A percentile compares a stretch with the other conserved stretches of the same genome.
Evolutionary conservation across 2,329 filamentous ascomycete species (phyloP).

Genomic region (Nannizziopsis barbatae): DNA sequence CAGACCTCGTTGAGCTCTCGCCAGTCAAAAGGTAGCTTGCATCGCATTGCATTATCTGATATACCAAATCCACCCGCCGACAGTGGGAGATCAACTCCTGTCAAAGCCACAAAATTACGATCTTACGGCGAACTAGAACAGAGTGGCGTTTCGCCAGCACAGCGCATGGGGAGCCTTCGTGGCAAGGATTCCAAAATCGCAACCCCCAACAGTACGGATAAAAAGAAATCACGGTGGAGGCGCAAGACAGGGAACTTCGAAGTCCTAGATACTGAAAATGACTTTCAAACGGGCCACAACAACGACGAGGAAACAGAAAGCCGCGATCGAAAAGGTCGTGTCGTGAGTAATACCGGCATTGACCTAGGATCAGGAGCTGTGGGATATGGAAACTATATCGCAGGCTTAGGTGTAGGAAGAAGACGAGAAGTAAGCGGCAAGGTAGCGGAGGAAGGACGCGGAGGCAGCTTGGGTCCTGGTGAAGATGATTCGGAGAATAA

Average conservation of each 20-base stretch:
- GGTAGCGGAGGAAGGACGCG: constrained; percentile 37
- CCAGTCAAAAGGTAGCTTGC: constrained; percentile 18
- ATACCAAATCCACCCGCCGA: constrained; percentile 28
- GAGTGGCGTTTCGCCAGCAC: constrained; percentile 17
- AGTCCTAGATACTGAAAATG: constrained; percentile 25
- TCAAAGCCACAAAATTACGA: constrained; percentile 25
- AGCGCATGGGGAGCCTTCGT: constrained; percentile 19
- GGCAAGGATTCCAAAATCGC: constrained; percentile 13
- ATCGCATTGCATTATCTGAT: constrained; percentile 25
- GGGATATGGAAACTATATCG: constrained; percentile 34
- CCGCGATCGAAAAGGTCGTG: constrained; percentile 33
- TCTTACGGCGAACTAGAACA: constrained; percentile 32
- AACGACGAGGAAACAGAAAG: constrained; percentile 17
- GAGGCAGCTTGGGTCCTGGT: constrained; percentile 15
- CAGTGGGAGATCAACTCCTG: constrained; percentile 19
- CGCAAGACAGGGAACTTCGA: constrained; percentile 27
- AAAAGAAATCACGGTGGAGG: constrained; percentile 26
- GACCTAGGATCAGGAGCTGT: constrained; percentile 27
- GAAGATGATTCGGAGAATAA: neutral
- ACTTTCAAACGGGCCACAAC: constrained; percentile 19
- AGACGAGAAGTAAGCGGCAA: constrained; percentile 39
- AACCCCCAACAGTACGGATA: constrained; percentile 13
- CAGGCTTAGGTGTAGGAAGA: constrained; percentile 35
- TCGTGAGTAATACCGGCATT: constrained; percentile 35
- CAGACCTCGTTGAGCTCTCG: constrained; percentile 17